A percentile compares a stretch with the other conserved stretches of the same genome.
These are phyloP conservation scores for Fomitiporia mediterranea DNA, from an alignment of 1,284 basidiomycete species.

Conservation along the genomic window DNA sequence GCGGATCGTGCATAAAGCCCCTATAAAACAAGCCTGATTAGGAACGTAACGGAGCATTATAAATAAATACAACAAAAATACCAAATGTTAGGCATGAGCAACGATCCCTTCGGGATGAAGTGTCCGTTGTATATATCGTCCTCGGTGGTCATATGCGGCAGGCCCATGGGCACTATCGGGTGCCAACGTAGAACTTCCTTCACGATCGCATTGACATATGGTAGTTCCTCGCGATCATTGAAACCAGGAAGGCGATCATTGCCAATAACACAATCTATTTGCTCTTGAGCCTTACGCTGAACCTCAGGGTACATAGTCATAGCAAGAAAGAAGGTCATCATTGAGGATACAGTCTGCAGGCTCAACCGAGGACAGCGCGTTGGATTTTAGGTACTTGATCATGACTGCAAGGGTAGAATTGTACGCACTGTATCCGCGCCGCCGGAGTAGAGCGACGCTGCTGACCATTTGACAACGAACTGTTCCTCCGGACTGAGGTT, in stretches of 20 bases:
- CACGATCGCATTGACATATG: slow-evolving; percentile 39
- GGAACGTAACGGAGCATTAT: background rate
- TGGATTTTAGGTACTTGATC: too few species aligned
- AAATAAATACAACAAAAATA: background rate
- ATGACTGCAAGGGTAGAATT: background rate
- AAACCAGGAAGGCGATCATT: slow-evolving; percentile 37
- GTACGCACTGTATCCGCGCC: slow-evolving; percentile 24
- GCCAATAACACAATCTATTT: slow-evolving; percentile 37
- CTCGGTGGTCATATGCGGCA: slow-evolving; percentile 7
- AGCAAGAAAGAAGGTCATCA: slow-evolving; percentile 32
- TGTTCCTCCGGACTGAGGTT: slow-evolving; percentile 29
- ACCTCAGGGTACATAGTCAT: slow-evolving; percentile 37
- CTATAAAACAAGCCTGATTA: background rate
- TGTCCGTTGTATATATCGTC: slow-evolving; percentile 21
- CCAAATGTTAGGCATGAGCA: slow-evolving; percentile 19
- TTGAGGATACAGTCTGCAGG: slow-evolving; percentile 1
- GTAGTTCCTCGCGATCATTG: slow-evolving; percentile 34
- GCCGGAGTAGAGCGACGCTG: slow-evolving; percentile 35
- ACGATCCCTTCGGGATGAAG: slow-evolving; percentile 21
- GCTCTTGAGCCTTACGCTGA: slow-evolving; percentile 36
- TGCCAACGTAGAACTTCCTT: slow-evolving; percentile 41
- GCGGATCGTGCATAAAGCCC: slow-evolving; percentile 14
- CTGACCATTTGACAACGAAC: slow-evolving; percentile 35
- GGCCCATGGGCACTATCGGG: slow-evolving; percentile 27
- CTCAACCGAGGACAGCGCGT: background rate